Evolutionary conservation across 2,329 filamentous ascomycete genomes (phyloP).

Genomic region (Thermoascus crustaceus): DNA sequence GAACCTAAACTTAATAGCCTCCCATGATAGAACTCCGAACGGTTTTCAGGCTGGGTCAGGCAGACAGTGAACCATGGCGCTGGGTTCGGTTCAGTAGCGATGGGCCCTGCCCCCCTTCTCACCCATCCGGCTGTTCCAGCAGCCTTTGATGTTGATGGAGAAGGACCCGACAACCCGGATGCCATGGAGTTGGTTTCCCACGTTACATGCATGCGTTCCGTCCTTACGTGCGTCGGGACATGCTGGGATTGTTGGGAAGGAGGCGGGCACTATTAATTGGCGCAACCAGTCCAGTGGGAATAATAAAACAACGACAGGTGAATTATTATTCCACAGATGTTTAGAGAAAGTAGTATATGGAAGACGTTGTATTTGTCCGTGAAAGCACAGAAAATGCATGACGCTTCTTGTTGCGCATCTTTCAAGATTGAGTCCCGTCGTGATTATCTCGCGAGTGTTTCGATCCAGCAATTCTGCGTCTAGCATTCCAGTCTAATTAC

Average conservation of each 20-base stretch:
- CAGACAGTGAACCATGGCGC: constrained; percentile 12
- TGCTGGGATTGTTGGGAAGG: constrained; percentile 6
- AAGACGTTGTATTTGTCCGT: too few species aligned
- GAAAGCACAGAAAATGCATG: too few species aligned
- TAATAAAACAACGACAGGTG: neutral
- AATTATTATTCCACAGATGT: too few species aligned
- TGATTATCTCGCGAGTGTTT: too few species aligned
- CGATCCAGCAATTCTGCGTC: too few species aligned
- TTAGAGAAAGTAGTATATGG: too few species aligned
- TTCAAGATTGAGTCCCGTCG: too few species aligned
- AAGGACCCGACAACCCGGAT: constrained; percentile 12
- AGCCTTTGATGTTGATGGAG: constrained; percentile 5
- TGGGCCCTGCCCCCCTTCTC: constrained; percentile 3
- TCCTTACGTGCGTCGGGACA: constrained; percentile 9
- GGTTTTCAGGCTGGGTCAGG: too few species aligned
- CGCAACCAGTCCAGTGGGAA: constrained; percentile 9
- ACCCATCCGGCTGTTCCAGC: neutral
- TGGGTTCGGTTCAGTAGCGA: constrained; percentile 6
- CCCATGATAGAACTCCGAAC: too few species aligned
- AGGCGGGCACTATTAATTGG: constrained; percentile 12
- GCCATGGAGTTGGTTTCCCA: constrained; percentile 8
- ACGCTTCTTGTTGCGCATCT: too few species aligned
- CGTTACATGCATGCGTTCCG: constrained; percentile 9
- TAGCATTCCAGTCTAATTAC: too few species aligned
- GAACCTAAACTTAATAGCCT: too few species aligned